Conservation (phyloP, 495 filamentous ascomycete species). For the Cryomyces antarcticus region DNA sequence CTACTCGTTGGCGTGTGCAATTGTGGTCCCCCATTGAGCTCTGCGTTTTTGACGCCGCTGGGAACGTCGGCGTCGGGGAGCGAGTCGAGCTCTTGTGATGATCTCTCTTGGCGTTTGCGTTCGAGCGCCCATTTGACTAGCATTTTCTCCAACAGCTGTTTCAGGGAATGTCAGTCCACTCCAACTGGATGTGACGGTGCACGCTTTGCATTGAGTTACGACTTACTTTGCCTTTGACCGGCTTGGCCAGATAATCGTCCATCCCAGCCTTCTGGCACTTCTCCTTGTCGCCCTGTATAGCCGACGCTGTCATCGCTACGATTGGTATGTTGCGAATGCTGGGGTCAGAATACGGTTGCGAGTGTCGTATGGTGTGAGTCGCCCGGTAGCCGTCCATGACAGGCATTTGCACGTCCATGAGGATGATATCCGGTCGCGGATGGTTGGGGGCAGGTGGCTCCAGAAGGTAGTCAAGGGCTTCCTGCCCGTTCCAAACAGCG, state of each 20-base stretch:
- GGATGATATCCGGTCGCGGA: conserved; percentile 48
- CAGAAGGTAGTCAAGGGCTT: conserved; percentile 49
- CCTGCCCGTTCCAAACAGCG: conserved; percentile 54
- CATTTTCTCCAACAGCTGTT: conserved; percentile 44
- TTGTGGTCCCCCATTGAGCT: background rate
- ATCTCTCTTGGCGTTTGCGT: conserved; percentile 10
- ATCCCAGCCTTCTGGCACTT: conserved; percentile 61
- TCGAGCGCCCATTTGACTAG: conserved; percentile 28
- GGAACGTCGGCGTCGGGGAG: too few relatives aligned
- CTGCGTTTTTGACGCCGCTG: too few relatives aligned
- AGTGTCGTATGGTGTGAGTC: conserved; percentile 47
- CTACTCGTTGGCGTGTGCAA: background rate
- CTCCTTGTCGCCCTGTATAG: conserved; percentile 62
- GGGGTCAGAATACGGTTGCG: conserved; percentile 32
- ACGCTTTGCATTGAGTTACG: too few relatives aligned
- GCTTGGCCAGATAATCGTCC: conserved; percentile 72
- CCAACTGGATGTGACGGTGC: too few relatives aligned
- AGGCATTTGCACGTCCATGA: conserved; percentile 82
- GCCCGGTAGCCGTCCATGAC: conserved; percentile 62
- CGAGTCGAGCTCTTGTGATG: background rate
- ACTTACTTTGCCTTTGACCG: conserved; percentile 33
- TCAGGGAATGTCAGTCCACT: too few relatives aligned
- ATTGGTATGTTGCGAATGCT: conserved; percentile 38
- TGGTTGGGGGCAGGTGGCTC: conserved; percentile 15
- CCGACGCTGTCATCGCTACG: conserved; percentile 64